phyloP scores from a whole-genome alignment of 495 filamentous ascomycete genomes.

The Aspergillus sclerotioniger region DNA sequence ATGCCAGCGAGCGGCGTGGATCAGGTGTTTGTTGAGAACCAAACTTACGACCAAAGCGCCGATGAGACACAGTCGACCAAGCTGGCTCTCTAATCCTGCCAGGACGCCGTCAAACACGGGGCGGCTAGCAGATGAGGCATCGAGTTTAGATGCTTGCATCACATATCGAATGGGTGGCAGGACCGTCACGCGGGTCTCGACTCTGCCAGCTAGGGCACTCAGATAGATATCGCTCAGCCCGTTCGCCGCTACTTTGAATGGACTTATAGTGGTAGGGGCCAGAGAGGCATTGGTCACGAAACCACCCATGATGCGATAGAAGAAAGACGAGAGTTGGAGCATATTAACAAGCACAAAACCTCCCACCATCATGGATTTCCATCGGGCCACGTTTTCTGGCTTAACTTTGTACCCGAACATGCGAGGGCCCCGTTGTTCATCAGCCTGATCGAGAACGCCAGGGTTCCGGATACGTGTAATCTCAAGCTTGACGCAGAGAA shows the following conservation, averaged over 20 bases:
- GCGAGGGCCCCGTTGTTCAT: conserved; percentile 82
- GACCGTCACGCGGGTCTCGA: conserved; percentile 76
- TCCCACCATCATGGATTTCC: conserved; percentile 93
- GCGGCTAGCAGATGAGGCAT: not conserved
- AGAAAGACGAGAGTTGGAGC: conserved; percentile 50
- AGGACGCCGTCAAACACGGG: not conserved
- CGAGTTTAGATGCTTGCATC: conserved; percentile 32
- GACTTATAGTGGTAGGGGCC: conserved; percentile 16
- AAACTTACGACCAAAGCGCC: not conserved
- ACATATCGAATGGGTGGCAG: conserved; percentile 95
- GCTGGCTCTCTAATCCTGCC: not conserved
- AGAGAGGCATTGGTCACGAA: conserved; percentile 9
- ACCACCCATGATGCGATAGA: conserved; percentile 2
- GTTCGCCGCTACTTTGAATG: conserved; percentile 70
- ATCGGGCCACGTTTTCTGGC: conserved; percentile 83
- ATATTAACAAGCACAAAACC: conserved; percentile 88
- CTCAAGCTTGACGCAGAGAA: conserved; percentile 95
- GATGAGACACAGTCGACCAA: not conserved
- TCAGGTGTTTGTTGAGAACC: not conserved
- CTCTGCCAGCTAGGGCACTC: conserved; percentile 60
- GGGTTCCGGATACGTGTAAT: conserved; percentile 97
- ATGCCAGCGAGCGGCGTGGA: not conserved
- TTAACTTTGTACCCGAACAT: conserved; percentile 83
- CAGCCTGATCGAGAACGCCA: conserved; percentile 79
- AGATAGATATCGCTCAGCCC: conserved; percentile 78